These are phyloP conservation scores for Penicillium sp. DNA, from an alignment of 2,329 filamentous ascomycete genomes.

Conservation along the genomic window DNA sequence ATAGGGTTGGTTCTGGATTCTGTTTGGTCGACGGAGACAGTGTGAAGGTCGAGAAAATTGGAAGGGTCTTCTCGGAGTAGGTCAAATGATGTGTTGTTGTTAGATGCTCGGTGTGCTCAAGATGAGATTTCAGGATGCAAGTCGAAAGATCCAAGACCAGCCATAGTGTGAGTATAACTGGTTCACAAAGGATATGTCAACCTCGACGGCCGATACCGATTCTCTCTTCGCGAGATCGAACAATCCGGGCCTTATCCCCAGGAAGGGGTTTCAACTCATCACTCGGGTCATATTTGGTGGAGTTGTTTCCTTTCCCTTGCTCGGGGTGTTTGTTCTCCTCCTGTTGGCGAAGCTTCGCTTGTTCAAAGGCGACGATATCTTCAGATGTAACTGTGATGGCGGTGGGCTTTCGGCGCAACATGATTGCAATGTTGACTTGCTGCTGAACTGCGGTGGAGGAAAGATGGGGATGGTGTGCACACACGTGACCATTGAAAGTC, in stretches of 20 bases:
- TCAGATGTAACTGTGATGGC: slow-evolving; percentile 52
- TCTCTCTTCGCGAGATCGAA: slow-evolving; percentile 48
- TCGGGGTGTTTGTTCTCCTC: slow-evolving; percentile 29
- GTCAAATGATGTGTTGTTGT: background rate
- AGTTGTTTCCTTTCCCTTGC: slow-evolving; percentile 17
- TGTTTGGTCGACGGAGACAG: background rate
- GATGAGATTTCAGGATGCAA: background rate
- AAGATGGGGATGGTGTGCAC: background rate
- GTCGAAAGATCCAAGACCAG: background rate
- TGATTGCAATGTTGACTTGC: slow-evolving; percentile 20
- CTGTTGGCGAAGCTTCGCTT: slow-evolving; percentile 37
- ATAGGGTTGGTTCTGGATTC: background rate
- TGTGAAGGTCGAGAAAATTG: background rate
- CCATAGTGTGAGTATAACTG: background rate
- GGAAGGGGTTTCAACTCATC: slow-evolving; percentile 53
- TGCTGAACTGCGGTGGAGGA: background rate
- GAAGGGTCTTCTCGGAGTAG: background rate
- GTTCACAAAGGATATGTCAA: slow-evolving; percentile 6
- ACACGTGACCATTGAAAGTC: slow-evolving; percentile 15
- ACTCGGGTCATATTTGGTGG: slow-evolving; percentile 44
- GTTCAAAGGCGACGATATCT: slow-evolving; percentile 50
- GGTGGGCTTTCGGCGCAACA: slow-evolving; percentile 55
- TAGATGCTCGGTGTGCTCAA: background rate
- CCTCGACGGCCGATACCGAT: slow-evolving; percentile 40
- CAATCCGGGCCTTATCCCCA: slow-evolving; percentile 50